Evolutionary conservation across 768 basidiomycete genomes (phyloP).

Genomic region (Boletus sp.): DNA sequence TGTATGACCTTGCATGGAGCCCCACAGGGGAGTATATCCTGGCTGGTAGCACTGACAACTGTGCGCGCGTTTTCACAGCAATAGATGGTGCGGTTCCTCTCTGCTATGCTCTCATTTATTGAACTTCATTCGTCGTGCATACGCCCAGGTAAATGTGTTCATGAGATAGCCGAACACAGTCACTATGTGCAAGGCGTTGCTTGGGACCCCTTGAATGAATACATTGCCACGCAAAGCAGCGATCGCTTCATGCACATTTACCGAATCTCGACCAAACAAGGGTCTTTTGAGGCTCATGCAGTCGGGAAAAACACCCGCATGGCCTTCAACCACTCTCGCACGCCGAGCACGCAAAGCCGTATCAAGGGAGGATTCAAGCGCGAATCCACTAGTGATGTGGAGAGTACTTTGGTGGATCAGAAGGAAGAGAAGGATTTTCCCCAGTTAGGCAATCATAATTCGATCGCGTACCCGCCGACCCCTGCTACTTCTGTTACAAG

Average conservation of each 20-base stretch:
- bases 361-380: slow-evolving; percentile 59
- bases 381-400: slow-evolving; percentile 79
- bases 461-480: slow-evolving; percentile 45
- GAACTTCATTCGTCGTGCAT: neutral
- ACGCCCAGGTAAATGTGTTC: slow-evolving; percentile 72
- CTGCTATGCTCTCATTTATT: neutral
- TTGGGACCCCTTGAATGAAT: slow-evolving; percentile 98
- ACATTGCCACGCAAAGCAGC: slow-evolving; percentile 94
- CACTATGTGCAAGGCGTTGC: slow-evolving; percentile 99
- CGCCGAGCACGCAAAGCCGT: slow-evolving; percentile 61
- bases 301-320: slow-evolving; percentile 86
- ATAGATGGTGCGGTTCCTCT: slow-evolving; percentile 55
- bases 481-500: slow-evolving; percentile 69
- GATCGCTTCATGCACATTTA: slow-evolving; percentile 97
- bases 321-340: slow-evolving; percentile 62
- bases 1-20: slow-evolving; percentile 98
- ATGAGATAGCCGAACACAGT: slow-evolving; percentile 89
- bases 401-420: slow-evolving; percentile 59
- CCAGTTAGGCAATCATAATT: slow-evolving; percentile 32
- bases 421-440: slow-evolving; percentile 40
- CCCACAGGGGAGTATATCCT: slow-evolving; percentile 92
- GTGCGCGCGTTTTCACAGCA: slow-evolving; percentile 78
- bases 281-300: slow-evolving; percentile 86
- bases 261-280: slow-evolving; percentile 73
- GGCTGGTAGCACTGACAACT: slow-evolving; percentile 96